Base-by-base conservation (phyloP, 1,139 yeast genomes). In the Protomyces macrosporus region DNA sequence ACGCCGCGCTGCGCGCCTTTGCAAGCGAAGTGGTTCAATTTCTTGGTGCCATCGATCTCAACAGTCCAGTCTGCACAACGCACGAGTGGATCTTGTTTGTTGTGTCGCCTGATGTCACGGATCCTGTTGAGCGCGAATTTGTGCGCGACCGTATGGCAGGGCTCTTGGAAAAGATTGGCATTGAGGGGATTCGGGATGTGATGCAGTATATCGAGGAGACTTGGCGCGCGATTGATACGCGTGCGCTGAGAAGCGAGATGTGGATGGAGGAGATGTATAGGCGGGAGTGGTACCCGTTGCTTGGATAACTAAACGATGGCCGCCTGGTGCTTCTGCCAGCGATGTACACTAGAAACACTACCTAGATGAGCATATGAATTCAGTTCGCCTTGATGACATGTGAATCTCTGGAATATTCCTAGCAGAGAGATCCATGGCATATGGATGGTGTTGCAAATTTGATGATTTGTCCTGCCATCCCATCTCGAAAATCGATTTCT, bases 251-350 rank as follows among this genome's bases (percentile, higher is more conserved):
- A 39, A 52, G 56, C 42, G 14, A 32, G 36, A 33, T 42, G 52
- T 58, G 62, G 62, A 58, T 58, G 62, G 62, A 58, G 5, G 62
- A 51, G 42, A 58, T 58, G 56, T 50, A 58, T 42, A 51, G 56
- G 9, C 55, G 56, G 32, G 32, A 39, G 32, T 58, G 54, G 55
- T 58, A 50, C 14, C 62, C 62, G 0, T 33, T 58, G 53, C 56
- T 58, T 10, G 62, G 62, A 10, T 58, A 39, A 55, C 3, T 16
- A 12, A 2, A 36, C 9, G 23, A 23, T 2, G 23, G 23, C 23
- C 23, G 23, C 23, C 23, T 23, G 23, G 23, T 23, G 23, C 23
- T 23, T 23, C 23, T 23, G 23, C 23, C 23, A 23, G 23, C 23
- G 23, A 23, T 23, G 23, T 23, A 23, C 23, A 23, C 23, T 23